phyloP scores from a whole-genome alignment of 148 eudicot species.

The Silene latifolia region DNA sequence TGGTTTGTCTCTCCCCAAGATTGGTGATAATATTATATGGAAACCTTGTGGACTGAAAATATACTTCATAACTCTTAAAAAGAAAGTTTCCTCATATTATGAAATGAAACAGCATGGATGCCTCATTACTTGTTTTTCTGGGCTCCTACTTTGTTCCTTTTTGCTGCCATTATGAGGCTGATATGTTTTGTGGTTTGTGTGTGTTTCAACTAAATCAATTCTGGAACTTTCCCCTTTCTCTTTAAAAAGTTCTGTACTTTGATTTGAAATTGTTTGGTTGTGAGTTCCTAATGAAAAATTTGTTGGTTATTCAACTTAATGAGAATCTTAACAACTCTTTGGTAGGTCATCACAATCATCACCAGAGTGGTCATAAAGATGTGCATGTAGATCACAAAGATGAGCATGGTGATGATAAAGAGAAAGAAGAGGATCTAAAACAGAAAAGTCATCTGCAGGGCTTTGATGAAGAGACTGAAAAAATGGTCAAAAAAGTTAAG shows the following conservation, averaged over 20 bases:
- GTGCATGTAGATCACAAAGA: constrained; percentile 26
- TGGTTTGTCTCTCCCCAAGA: not conserved
- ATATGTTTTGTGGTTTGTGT: not conserved
- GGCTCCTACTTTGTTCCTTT: constrained; percentile 3
- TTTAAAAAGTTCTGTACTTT: not conserved
- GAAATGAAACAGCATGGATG: not conserved
- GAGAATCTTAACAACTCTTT: constrained; percentile 17
- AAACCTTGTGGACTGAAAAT: not conserved
- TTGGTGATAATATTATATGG: not conserved
- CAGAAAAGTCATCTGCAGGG: constrained; percentile 59
- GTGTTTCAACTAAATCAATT: not conserved
- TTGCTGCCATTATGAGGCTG: not conserved
- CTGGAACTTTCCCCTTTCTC: not conserved
- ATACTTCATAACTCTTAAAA: not conserved
- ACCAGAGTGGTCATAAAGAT: constrained; percentile 23
- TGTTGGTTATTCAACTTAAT: constrained; percentile 10
- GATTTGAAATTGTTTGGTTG: not conserved
- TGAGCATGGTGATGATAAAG: constrained; percentile 54
- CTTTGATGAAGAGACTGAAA: constrained; percentile 84
- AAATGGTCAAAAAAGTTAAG: constrained; percentile 75
- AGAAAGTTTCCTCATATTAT: not conserved
- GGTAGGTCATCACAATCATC: constrained; percentile 24
- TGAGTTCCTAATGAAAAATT: not conserved
- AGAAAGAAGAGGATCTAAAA: constrained; percentile 47
- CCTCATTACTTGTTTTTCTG: not conserved